Base-by-base conservation (phyloP, 306 rosid species). In the Medicago lupulina region DNA sequence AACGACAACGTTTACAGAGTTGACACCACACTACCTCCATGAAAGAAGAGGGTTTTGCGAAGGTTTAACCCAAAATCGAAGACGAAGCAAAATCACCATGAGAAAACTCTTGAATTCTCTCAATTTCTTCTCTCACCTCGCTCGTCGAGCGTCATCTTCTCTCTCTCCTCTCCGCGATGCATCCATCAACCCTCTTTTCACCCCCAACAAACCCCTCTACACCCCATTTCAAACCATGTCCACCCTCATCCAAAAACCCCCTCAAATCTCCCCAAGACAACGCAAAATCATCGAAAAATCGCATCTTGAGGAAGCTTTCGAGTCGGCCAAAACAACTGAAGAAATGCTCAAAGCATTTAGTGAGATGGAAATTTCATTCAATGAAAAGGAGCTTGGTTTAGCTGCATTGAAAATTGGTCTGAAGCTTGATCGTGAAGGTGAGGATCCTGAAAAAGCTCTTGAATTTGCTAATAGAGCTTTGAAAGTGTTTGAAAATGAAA, bases 341-440 rank as follows among this genome's bases (percentile, higher is more conserved):
- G 88, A 88, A 79, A 91, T 91, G 97, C 76, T 92, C 70, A 78
- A 51, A 34, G 80, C 88, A 2, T 93, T 93, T 82, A 81, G 86
- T 67, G 85, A 83, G 23, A 93, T 93, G 97, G 91, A 93, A 73
- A 69, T 80, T 5, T 81, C 70, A 70, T 91, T 87, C 41, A 86
- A 83, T 6, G 97, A 91, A 75, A 76, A 78, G 51, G 95, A 91
- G 51, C 93, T 94, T 7, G 97, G 91, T 15, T 80, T 90, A 87
- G 97, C 95, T 85, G 68, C 95, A 67, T 71, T 94, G 81, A 90
- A 94, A 75, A 66, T 94, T 78, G 98, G 96, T 54, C 90, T 91
- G 47, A 94, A 86, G 86, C 85, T 93, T 53, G 97, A 93, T 66
- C 97, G 84, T 12, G 93, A 90, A 83, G 97, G 92, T 71, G 96